phyloP scores from a whole-genome alignment of 1,284 basidiomycete genomes.

The Fomitiporia mediterranea region DNA sequence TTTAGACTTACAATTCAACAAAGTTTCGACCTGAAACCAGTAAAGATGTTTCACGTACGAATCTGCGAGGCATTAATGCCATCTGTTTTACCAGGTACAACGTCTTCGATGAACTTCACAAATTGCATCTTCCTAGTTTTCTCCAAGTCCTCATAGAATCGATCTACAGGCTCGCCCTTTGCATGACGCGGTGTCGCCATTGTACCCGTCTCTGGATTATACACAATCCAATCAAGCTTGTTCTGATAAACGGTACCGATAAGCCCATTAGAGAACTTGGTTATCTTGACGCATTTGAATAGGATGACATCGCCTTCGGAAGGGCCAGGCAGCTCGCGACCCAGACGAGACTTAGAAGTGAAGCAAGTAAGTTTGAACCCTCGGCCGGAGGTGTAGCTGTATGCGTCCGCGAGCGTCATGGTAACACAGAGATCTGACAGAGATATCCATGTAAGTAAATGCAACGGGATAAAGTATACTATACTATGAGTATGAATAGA shows the following conservation, averaged over 20 bases:
- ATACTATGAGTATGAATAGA: no score
- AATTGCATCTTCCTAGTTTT: neutral
- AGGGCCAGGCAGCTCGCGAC: neutral
- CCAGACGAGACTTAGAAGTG: neutral
- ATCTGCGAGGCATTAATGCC: no score
- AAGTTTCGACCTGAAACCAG: no score
- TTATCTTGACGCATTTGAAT: constrained; percentile 2
- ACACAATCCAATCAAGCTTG: constrained; percentile 2
- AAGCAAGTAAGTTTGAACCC: neutral
- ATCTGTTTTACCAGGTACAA: no score
- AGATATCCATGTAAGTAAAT: neutral
- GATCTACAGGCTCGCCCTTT: neutral
- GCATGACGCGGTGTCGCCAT: neutral
- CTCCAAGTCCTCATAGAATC: neutral
- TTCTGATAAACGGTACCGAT: constrained; percentile 1
- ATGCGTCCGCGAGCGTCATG: neutral
- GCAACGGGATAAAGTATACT: neutral
- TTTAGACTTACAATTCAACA: no score
- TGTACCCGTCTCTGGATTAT: neutral
- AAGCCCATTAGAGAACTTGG: neutral
- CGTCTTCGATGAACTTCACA: neutral
- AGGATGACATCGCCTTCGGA: constrained; percentile 7
- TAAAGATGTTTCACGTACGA: no score
- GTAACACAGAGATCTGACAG: neutral
- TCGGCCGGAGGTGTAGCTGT: neutral